Base-by-base conservation (phyloP, 208 protist genomes). In the Leishmania braziliensis region DNA sequence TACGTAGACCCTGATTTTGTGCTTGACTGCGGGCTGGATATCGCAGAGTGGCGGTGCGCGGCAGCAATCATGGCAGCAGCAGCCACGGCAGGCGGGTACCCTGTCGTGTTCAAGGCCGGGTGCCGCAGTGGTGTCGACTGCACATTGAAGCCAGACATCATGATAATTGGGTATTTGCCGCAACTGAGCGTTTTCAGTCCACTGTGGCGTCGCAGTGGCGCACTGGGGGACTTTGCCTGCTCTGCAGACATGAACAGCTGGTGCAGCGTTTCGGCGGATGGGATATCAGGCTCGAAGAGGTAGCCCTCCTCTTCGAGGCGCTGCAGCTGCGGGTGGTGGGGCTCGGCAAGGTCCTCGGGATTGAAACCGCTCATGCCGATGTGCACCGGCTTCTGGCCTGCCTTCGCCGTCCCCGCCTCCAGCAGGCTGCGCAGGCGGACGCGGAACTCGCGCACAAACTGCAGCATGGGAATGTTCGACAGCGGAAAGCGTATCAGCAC, bases 91-190 rank as follows among this genome's bases (percentile, higher is more conserved):
- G 78, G 82, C 48, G 78, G 71, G 68, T 85, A 80, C 5, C 79
- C 83, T 4, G 87, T 81, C 5, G 36, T 62, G 78, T 88, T 88
- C 71, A 93, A 74, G 51, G 81, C 77, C 10, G 85, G 80, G 80
- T 91, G 88, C 20, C 85, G 85, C 63, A 92, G 80, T 43, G 88
- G 89, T 20, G 86, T 86, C 8, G 84, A 81, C 74, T 93, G 92
- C 72, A 95, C 92, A 77, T 90, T 92, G 77, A 94, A 90, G 39
- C 92, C 92, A 39, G 92, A 95, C 81, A 93, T 86, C 87, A 95
- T 91, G 18, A 92, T 81, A 48, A 95, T 86, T 8, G 92, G 90
- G 26, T 91, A 83, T 14, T 69, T 62, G 29, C 88, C 90, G 56
- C 81, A 77, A n/a, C 80, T 72, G 71, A 84, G 92, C 2, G 90